Evolutionary conservation across 208 protist species (phyloP).

Genomic region (Wallacemonas sp.): DNA sequence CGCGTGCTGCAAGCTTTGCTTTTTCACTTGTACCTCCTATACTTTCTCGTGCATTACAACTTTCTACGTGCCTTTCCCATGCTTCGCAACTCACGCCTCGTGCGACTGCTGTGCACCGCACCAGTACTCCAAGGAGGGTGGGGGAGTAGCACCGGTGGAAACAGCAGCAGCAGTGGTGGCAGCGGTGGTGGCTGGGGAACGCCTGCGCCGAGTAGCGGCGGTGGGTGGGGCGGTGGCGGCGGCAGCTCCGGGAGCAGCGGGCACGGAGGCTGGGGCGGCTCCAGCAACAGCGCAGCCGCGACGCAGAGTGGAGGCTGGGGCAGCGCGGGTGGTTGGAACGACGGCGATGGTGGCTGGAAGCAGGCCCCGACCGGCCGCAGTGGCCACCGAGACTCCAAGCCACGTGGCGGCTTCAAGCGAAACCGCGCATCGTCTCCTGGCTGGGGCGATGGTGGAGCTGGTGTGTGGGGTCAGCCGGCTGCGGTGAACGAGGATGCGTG

Average conservation of each 20-base stretch:
- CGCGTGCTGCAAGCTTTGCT: too few species aligned
- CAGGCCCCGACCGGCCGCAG: slow-evolving; percentile 15
- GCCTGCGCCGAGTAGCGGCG: slow-evolving; percentile 12
- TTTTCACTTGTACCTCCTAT: too few species aligned
- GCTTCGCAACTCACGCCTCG: slow-evolving; percentile 9
- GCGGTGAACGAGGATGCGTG: slow-evolving; percentile 78
- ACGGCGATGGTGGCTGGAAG: slow-evolving; percentile 12
- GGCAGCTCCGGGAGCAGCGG: slow-evolving; percentile 16
- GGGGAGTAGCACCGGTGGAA: slow-evolving; percentile 33
- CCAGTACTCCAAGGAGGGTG: slow-evolving; percentile 55
- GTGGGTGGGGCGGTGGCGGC: slow-evolving; percentile 18
- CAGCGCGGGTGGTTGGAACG: slow-evolving; percentile 16
- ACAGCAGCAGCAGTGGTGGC: slow-evolving; percentile 12
- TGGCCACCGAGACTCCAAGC: background rate
- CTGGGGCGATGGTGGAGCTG: slow-evolving; percentile 24
- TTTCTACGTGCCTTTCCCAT: too few species aligned
- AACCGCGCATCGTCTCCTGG: slow-evolving; percentile 26
- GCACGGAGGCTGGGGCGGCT: slow-evolving; percentile 21
- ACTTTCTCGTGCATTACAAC: too few species aligned
- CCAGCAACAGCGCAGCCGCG: background rate
- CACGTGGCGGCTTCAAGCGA: slow-evolving; percentile 11
- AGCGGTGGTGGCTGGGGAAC: slow-evolving; percentile 33
- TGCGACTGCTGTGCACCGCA: slow-evolving; percentile 29
- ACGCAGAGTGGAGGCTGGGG: slow-evolving; percentile 12
- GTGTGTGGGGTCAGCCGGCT: slow-evolving; percentile 68